Conservation (phyloP, 768 basidiomycete genomes). For the Panus rudis region DNA sequence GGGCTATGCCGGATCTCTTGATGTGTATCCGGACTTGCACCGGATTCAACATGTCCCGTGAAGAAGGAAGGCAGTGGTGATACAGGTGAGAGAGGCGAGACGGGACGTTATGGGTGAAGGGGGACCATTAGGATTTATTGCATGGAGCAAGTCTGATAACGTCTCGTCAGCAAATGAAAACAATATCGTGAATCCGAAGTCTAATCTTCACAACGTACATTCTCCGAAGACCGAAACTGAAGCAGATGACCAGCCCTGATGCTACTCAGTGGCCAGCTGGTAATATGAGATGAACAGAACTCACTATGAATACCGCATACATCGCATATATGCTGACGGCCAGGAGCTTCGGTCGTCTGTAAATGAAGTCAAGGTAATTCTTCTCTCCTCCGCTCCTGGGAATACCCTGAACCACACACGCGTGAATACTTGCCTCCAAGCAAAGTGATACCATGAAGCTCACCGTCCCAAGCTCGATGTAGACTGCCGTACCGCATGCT, state of each 20-base stretch:
- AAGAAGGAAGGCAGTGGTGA: conserved; percentile 48
- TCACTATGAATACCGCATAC: conserved; percentile 51
- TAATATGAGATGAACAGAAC: too few relatives aligned
- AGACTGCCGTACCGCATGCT: conserved; percentile 60
- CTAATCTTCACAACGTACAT: too few relatives aligned
- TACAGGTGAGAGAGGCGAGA: conserved; percentile 44
- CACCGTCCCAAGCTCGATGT: conserved; percentile 71
- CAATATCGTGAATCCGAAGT: too few relatives aligned
- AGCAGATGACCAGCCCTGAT: conserved; percentile 51
- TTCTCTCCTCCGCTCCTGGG: conserved; percentile 72
- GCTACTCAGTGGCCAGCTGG: too few relatives aligned
- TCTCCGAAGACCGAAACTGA: conserved; percentile 65
- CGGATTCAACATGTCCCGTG: conserved; percentile 52
- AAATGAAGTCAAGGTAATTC: conserved; percentile 70
- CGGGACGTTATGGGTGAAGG: conserved; percentile 46
- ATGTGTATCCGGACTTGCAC: conserved; percentile 50
- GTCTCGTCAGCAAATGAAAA: too few relatives aligned
- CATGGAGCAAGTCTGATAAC: conserved; percentile 51
- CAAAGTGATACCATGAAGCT: not conserved
- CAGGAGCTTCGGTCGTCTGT: conserved; percentile 52
- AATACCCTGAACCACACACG: conserved; percentile 46
- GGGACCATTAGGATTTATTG: conserved; percentile 33
- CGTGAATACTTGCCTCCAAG: not conserved
- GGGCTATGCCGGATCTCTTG: too few relatives aligned
- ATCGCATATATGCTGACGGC: conserved; percentile 51